These are phyloP conservation scores for Gyrodon lividus DNA, from an alignment of 768 basidiomycete genomes.

Conservation along the genomic window DNA sequence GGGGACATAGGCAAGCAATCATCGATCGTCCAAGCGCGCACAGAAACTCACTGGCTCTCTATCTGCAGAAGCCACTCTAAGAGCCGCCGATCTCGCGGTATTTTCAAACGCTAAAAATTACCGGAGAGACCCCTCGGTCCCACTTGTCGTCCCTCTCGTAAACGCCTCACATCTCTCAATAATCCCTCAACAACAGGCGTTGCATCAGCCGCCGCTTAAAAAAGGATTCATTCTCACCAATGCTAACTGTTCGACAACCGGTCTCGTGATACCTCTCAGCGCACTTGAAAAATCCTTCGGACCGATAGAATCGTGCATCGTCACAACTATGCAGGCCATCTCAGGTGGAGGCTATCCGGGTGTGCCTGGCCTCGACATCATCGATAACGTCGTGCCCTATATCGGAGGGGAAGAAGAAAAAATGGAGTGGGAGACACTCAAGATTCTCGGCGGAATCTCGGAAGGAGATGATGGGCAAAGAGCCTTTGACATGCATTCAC, in stretches of 20 bases:
- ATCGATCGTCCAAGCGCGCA: background rate
- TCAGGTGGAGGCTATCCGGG: conserved; percentile 99
- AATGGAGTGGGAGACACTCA: conserved; percentile 98
- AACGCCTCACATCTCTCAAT: conserved; percentile 86
- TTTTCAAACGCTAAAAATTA: conserved; percentile 99
- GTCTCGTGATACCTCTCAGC: conserved; percentile 84
- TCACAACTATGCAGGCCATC: conserved; percentile 97
- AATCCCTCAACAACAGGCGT: conserved; percentile 74
- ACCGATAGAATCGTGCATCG: conserved; percentile 86
- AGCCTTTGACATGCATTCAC: conserved; percentile 82
- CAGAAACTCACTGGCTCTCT: conserved; percentile 1
- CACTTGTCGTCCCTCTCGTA: conserved; percentile 94
- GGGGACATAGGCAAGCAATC: conserved; percentile 80
- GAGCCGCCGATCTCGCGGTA: conserved; percentile 82
- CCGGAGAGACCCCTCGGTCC: conserved; percentile 87
- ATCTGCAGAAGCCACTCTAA: conserved; percentile 75
- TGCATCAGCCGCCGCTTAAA: conserved; percentile 64
- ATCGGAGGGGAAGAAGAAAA: conserved; percentile 96
- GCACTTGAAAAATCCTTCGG: conserved; percentile 91
- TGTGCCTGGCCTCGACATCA: conserved; percentile 81
- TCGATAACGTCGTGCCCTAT: conserved; percentile 95
- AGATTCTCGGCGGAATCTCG: conserved; percentile 86
- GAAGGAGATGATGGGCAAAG: conserved; percentile 53
- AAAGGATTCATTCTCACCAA: conserved; percentile 97
- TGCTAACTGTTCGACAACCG: conserved; percentile 97